Base-by-base conservation (phyloP, 2,329 filamentous ascomycete species). In the Apiospora pterosperma region DNA sequence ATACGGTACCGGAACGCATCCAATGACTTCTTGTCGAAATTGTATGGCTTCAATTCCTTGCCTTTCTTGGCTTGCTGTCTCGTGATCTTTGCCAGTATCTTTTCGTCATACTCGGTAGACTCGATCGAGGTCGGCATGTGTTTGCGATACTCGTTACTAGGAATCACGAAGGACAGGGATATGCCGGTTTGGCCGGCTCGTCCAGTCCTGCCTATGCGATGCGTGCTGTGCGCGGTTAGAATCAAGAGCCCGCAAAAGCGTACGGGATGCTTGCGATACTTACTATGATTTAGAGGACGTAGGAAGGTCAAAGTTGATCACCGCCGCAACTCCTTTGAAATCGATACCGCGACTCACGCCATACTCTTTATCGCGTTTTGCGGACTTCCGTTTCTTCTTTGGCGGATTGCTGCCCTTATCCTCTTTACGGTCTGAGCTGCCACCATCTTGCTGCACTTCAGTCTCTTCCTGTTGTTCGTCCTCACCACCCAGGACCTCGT, bases 281-380 rank as follows among this genome's bases (percentile, higher is more conserved):
- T 34, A 55, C 48, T 99, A 99, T 10, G 93, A 97, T 75, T 93
- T 96, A 41, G 93, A 90, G 10, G 90, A 91, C 19, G 89, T 88
- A 0, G 96, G 96, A 19, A 99, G 89, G 77, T 99, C 96, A 76
- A 99, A 99, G 80, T 99, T 99, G 75, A 99, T 88, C 28, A 99
- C 94, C 67, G 92, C 93, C 3, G 93, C 89, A 63, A 99, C 94
- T 74, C 97, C 95, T 73, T 96, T 90, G 82, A 99, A 99, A 78
- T 99, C 96, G 71, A 99, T 96, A 65, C 95, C 96, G 71, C 96
- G 88, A 12, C 94, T 95, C n/a, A 99, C 90, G 21, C 96, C 94
- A 73, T 96, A 99, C 73, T 99, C 96, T 68, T 92, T 90, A 72
- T 96, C 92, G 36, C 82, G 83, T 71, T 88, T 90, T 6, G 83